Evolutionary conservation across 352 stramenopile species (phyloP).

Genomic region (Globisporangium paddicum): DNA sequence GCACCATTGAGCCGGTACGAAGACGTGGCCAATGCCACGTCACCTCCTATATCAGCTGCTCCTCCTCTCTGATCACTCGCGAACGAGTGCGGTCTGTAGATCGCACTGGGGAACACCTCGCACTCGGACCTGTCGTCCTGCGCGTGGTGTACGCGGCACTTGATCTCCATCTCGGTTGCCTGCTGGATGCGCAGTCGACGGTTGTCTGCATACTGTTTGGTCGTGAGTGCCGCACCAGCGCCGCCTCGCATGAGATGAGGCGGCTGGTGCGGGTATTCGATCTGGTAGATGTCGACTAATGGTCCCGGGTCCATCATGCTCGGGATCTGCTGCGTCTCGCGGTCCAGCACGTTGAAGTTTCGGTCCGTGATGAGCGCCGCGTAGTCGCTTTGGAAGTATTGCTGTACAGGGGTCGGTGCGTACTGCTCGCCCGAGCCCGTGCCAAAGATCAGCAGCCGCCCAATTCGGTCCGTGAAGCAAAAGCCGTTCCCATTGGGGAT

Average conservation of each 20-base stretch:
- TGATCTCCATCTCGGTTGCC: conserved; percentile 57
- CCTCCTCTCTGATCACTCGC: not conserved
- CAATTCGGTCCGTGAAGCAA: conserved; percentile 82
- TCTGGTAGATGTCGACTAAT: conserved; percentile 69
- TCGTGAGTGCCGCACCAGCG: conserved; percentile 7
- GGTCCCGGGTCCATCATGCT: conserved; percentile 81
- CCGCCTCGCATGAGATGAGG: conserved; percentile 32
- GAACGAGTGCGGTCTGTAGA: conserved; percentile 19
- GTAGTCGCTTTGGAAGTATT: conserved; percentile 91
- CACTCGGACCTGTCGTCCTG: conserved; percentile 40
- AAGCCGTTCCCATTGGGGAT: conserved; percentile 62
- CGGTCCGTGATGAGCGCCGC: conserved; percentile 83
- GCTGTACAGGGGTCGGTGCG: conserved; percentile 59
- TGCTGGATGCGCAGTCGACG: conserved; percentile 58
- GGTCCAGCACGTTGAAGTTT: conserved; percentile 86
- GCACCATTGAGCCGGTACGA: conserved; percentile 73
- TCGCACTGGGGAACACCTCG: conserved; percentile 44
- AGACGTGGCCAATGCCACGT: conserved; percentile 22
- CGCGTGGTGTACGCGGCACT: conserved; percentile 49
- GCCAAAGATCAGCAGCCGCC: conserved; percentile 73
- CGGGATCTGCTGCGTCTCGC: conserved; percentile 78
- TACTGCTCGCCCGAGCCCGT: conserved; percentile 67
- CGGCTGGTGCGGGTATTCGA: conserved; percentile 72
- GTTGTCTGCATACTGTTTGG: conserved; percentile 57
- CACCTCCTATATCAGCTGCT: conserved; percentile 12